Conservation (phyloP, 305 asterid genomes). For the Fraxinus sp. region DNA sequence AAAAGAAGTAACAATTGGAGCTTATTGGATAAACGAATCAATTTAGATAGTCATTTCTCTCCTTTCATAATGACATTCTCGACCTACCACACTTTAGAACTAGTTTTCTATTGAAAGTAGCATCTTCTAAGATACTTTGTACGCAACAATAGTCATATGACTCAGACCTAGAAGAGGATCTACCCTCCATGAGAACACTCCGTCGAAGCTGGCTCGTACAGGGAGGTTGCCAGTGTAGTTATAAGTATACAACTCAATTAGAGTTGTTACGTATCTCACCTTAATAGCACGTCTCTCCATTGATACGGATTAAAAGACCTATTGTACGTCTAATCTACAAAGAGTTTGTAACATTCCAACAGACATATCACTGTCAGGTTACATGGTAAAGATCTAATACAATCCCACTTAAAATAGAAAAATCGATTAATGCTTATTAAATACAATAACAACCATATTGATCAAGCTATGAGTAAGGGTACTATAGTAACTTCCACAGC, state of each 20-base stretch:
- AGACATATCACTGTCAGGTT: neutral
- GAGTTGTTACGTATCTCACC: neutral
- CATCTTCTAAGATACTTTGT: neutral
- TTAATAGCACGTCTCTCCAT: neutral
- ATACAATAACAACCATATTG: neutral
- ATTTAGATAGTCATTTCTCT: neutral
- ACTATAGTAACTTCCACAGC: constrained; percentile 25
- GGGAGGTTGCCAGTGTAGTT: neutral
- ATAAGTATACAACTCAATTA: neutral
- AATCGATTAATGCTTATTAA: neutral
- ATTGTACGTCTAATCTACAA: neutral
- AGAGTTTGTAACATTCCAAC: neutral
- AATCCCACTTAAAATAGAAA: neutral
- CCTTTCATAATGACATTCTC: neutral
- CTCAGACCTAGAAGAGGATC: neutral
- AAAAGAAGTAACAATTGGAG: neutral
- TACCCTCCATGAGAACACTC: neutral
- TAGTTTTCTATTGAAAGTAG: neutral
- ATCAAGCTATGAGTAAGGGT: constrained; percentile 3
- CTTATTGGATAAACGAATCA: neutral
- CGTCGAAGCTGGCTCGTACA: neutral
- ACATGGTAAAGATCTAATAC: neutral
- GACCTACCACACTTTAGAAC: neutral
- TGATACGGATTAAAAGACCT: neutral
- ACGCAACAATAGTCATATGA: neutral